A percentile compares a stretch with the other conserved stretches of the same genome.
Conservation (phyloP, 2,329 filamentous ascomycete genomes). For the Epichloe amarillans region DNA sequence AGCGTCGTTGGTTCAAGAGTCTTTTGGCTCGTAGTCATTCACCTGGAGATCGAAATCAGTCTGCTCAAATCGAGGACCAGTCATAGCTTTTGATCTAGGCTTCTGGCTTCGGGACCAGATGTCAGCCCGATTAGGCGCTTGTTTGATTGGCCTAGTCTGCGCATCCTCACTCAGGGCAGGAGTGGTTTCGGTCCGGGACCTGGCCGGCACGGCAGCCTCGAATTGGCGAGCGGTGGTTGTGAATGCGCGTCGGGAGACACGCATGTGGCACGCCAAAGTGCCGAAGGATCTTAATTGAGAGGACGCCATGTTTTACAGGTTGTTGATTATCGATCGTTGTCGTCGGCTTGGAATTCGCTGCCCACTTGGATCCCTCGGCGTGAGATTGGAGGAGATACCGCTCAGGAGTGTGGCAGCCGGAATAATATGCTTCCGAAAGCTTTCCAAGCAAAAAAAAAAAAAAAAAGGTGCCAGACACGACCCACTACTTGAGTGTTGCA, state of each 20-base stretch:
- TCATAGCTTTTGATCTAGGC: conserved; percentile 72
- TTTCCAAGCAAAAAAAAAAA: not conserved
- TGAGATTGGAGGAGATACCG: not conserved
- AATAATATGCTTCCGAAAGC: conserved; percentile 6
- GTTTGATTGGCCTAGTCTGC: conserved; percentile 40
- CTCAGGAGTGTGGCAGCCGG: conserved; percentile 1
- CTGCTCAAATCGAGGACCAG: conserved; percentile 91
- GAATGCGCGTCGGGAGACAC: conserved; percentile 33
- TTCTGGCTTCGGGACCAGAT: conserved; percentile 83
- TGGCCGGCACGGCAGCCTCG: conserved; percentile 28
- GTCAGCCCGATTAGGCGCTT: conserved; percentile 73
- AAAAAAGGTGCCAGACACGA: not conserved
- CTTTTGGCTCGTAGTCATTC: conserved; percentile 33
- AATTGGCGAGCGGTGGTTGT: conserved; percentile 32
- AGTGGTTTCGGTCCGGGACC: conserved; percentile 25
- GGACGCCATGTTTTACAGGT: conserved; percentile 24
- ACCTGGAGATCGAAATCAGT: conserved; percentile 90
- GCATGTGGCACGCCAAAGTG: conserved; percentile 30
- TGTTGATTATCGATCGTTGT: not conserved
- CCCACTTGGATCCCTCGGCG: not conserved
- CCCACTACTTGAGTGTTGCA: not conserved
- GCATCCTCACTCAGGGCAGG: conserved; percentile 30
- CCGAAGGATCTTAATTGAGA: conserved; percentile 33
- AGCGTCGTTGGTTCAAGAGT: conserved; percentile 6
- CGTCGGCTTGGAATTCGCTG: not conserved